These are phyloP conservation scores for Friedmanniomyces endolithicus DNA, from an alignment of 495 filamentous ascomycete genomes.

Conservation along the genomic window DNA sequence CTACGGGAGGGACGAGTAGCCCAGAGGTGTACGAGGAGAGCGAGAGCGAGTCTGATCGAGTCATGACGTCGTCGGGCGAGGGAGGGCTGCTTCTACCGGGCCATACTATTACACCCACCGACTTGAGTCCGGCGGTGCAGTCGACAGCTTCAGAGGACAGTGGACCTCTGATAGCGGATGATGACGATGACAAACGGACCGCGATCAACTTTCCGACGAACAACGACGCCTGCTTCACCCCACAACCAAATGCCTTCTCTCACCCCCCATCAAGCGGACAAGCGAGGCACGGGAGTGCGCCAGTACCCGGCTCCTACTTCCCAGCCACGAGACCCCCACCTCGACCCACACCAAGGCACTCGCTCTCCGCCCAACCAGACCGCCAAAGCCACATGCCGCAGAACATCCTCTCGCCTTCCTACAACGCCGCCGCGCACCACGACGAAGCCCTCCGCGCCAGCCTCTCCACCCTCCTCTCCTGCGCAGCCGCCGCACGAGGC, in stretches of 20 bases:
- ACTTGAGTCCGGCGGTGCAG: neutral
- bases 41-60: conserved; percentile 69
- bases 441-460: conserved; percentile 87
- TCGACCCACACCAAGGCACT: conserved; percentile 17
- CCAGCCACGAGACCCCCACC: conserved; percentile 24
- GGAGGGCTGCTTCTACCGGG: conserved; percentile 26
- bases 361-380: neutral
- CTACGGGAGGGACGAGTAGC: conserved; percentile 50
- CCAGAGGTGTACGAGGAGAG: conserved; percentile 85
- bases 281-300: conserved; percentile 29
- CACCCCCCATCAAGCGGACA: conserved; percentile 53
- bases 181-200: conserved; percentile 63
- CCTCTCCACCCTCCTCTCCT: conserved; percentile 86
- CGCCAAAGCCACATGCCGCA: conserved; percentile 33
- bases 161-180: conserved; percentile 45
- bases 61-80: conserved; percentile 78
- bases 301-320: conserved; percentile 33
- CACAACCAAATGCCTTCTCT: conserved; percentile 81
- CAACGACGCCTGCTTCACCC: conserved; percentile 54
- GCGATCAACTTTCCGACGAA: conserved; percentile 53
- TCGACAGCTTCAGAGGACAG: conserved; percentile 14
- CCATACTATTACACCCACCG: neutral
- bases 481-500: conserved; percentile 75
- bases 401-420: conserved; percentile 59
- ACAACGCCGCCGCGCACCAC: conserved; percentile 59